Conservation (phyloP, 1,284 basidiomycete genomes). For the Papiliotrema laurentii region DNA sequence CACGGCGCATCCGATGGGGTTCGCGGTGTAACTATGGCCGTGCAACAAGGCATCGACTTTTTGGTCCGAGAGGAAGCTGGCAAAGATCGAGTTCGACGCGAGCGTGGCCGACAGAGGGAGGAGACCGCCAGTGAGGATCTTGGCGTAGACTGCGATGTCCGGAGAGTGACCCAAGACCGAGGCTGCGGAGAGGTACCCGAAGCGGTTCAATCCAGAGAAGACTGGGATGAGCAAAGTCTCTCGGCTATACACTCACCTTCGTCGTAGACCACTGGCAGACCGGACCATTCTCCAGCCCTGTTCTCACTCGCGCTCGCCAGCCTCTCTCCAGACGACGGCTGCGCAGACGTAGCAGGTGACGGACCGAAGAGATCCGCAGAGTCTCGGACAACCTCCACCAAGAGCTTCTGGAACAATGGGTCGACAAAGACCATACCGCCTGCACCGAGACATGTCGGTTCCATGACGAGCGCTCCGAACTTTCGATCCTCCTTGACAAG, state of each 20-base stretch:
- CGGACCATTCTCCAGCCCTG: conserved; percentile 56
- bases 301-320: neutral
- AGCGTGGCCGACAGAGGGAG: conserved; percentile 83
- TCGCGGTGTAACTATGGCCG: conserved; percentile 92
- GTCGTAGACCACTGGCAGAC: conserved; percentile 89
- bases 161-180: conserved; percentile 67
- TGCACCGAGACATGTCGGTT: conserved; percentile 90
- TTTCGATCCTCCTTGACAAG: conserved; percentile 50
- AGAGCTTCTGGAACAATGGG: conserved; percentile 85
- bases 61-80: conserved; percentile 64
- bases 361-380: conserved; percentile 50
- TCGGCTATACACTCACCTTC: conserved; percentile 52
- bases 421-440: conserved; percentile 98
- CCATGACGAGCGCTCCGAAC: conserved; percentile 73
- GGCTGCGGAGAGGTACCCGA: conserved; percentile 66
- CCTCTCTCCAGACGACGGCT: conserved; percentile 3
- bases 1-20: conserved; percentile 85
- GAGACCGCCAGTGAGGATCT: conserved; percentile 89
- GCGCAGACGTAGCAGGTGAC: no score
- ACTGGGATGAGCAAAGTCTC: conserved; percentile 50
- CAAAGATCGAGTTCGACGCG: conserved; percentile 72
- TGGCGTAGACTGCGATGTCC: conserved; percentile 88
- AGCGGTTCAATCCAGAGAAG: conserved; percentile 83
- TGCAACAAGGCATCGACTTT: conserved; percentile 87
- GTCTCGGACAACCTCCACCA: conserved; percentile 75